Base-by-base conservation (phyloP, 2,329 filamentous ascomycete species). In the Colletotrichum incanum region DNA sequence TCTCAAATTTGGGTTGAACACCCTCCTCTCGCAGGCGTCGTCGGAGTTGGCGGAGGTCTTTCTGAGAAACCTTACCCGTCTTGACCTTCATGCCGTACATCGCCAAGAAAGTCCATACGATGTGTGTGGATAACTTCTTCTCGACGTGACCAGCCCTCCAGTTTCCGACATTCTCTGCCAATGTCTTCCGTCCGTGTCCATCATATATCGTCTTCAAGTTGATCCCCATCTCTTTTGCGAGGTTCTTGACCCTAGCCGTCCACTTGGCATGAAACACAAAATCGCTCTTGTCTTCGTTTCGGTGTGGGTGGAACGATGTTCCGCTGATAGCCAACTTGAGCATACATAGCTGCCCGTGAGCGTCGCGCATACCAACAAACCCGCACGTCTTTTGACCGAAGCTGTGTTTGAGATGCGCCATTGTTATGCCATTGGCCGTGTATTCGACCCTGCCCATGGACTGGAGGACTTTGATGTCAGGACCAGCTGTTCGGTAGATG, bases 81-180 rank as follows among this genome's bases (percentile, higher is more conserved):
- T 37, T 56, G 12, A 14, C 12, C 9, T 49, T 11, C 1, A 52
- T 49, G 0, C 23, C 31, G 28, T 45, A 9, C 0, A 20, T 16
- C 3, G 62, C 23, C 0, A 84, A 75, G 0, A 83, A 71, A 0
- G 78, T 63, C 9, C 78, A 78, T 0, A 83, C 60, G 0, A 79
- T 80, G 26, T 82, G 79, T 0, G 79, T 76, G 0, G 83, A 81
- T 0, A 85, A 78, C 67, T 85, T 85, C 20, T 82, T 81, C 69
- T 85, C 83, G 1, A 82, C 80, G 28, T 85, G 84, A 0, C 80
- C 78, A 0, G 80, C 81, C 1, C 77, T 75, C 74, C 71, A 76
- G 2, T 71, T 45, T 0, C 75, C 76, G 0, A 59, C 16, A 8
- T 64, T n/a, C 18, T 61, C 66, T 12, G 45, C 49, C 0, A 55